A percentile compares a stretch with the other conserved stretches of the same genome.
Evolutionary conservation across 768 basidiomycete species (phyloP).

Genomic region (Boletus insuetus): DNA sequence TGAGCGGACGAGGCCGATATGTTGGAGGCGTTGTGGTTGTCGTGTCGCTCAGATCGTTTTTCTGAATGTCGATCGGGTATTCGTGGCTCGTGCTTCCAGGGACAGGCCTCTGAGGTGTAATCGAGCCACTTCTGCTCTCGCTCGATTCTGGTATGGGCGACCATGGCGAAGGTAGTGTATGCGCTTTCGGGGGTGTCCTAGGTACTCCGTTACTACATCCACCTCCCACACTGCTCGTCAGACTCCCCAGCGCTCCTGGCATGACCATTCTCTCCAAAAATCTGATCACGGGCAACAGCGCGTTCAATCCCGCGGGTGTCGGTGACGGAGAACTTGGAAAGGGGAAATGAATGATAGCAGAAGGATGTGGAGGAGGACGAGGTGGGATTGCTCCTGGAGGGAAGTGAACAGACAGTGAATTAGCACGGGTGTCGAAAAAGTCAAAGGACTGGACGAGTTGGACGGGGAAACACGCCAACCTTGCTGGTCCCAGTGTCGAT

Average conservation of each 20-base stretch:
- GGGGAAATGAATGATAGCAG: conserved; percentile 68
- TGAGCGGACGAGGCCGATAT: conserved; percentile 57
- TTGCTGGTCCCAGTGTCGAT: conserved; percentile 22
- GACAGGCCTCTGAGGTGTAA: conserved; percentile 9
- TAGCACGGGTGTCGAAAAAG: conserved; percentile 6
- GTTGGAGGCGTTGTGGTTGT: conserved; percentile 15
- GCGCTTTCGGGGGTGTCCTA: conserved; percentile 9
- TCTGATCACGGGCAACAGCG: conserved; percentile 59
- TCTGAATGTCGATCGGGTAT: conserved; percentile 15
- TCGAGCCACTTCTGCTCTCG: conserved; percentile 19
- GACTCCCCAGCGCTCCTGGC: conserved; percentile 35
- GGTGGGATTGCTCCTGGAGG: conserved; percentile 37
- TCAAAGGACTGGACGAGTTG: too few relatives aligned
- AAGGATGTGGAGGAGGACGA: conserved; percentile 70
- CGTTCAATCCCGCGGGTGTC: conserved; percentile 49
- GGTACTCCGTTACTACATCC: conserved; percentile 2
- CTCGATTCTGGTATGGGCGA: conserved; percentile 16
- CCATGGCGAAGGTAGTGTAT: conserved; percentile 15
- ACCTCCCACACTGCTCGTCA: conserved; percentile 7
- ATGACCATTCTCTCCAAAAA: conserved; percentile 67
- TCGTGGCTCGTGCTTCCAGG: conserved; percentile 6
- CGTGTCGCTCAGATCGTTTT: conserved; percentile 11
- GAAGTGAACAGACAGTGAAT: not conserved
- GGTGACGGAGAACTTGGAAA: conserved; percentile 69
- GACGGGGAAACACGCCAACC: not conserved